Conservation (phyloP, 306 rosid genomes). For the Crotalaria pallida region DNA sequence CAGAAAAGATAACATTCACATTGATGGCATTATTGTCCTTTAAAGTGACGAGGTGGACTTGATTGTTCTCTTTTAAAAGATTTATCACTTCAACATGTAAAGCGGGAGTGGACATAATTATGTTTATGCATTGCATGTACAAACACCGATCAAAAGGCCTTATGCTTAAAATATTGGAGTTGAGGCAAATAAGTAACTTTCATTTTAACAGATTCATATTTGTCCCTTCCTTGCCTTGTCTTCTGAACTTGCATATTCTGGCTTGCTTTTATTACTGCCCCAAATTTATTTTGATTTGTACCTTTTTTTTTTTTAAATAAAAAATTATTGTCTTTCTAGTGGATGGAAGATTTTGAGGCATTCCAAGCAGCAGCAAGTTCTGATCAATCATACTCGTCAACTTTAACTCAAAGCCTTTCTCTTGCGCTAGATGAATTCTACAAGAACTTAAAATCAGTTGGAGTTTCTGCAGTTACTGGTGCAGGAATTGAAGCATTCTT, state of each 20-base stretch:
- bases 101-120: too few species aligned
- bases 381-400: conserved; percentile 54
- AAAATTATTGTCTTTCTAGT: conserved; percentile 38
- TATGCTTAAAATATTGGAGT: neutral
- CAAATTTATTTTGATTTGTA: neutral
- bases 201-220: neutral
- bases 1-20: neutral
- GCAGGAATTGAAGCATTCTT: conserved; percentile 75
- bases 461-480: conserved; percentile 79
- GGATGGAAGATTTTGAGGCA: conserved; percentile 89
- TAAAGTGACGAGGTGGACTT: neutral
- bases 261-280: neutral
- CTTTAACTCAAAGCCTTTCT: conserved; percentile 64
- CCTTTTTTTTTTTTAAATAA: too few species aligned
- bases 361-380: conserved; percentile 64
- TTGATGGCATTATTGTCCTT: neutral
- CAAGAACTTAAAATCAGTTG: conserved; percentile 68
- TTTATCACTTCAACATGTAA: neutral
- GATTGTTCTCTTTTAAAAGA: conserved; percentile 6
- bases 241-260: neutral
- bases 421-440: conserved; percentile 82
- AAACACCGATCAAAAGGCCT: conserved; percentile 1
- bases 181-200: neutral
- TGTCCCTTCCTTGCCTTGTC: neutral
- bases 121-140: neutral